phyloP scores from a whole-genome alignment of 2,329 filamentous ascomycete genomes.

The Sclerotinia sclerotiorum region DNA sequence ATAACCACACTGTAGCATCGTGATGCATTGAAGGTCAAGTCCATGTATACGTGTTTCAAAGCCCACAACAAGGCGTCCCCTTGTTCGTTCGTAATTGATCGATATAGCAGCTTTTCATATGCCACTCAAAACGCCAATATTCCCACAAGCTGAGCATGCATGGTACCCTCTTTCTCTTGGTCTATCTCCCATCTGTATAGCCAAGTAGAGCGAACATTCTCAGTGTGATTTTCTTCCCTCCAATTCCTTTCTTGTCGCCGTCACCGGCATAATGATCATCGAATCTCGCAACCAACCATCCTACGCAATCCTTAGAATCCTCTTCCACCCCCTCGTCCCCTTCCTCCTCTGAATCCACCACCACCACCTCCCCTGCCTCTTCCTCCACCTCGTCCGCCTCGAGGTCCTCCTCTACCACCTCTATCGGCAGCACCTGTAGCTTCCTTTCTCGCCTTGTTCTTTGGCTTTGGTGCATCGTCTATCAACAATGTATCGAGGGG shows the following conservation, averaged over 20 bases:
- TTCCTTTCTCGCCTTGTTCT: constrained; percentile 99
- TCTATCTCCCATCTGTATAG: constrained; percentile 5
- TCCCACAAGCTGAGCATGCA: constrained; percentile 21
- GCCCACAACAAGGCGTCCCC: constrained; percentile 2
- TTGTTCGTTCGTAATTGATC: constrained; percentile 18
- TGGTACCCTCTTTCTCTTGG: constrained; percentile 12
- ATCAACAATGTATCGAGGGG: constrained; percentile 93
- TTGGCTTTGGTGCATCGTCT: constrained; percentile 95
- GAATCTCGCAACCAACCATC: neutral
- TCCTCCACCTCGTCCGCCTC: constrained; percentile 52
- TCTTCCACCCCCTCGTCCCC: constrained; percentile 51
- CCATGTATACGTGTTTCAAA: neutral
- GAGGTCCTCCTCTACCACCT: constrained; percentile 46
- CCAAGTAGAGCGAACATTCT: constrained; percentile 10
- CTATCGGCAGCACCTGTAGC: constrained; percentile 52
- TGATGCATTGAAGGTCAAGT: neutral
- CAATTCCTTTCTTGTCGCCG: neutral
- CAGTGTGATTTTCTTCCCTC: neutral
- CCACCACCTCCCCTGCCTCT: constrained; percentile 48
- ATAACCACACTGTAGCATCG: neutral
- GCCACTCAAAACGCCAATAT: constrained; percentile 30
- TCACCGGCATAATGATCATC: constrained; percentile 16
- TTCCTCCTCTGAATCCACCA: constrained; percentile 51
- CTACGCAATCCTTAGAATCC: constrained; percentile 35
- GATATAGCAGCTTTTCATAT: constrained; percentile 27